phyloP scores from a whole-genome alignment of 2,329 filamentous ascomycete genomes.

The Penicillium sp. region DNA sequence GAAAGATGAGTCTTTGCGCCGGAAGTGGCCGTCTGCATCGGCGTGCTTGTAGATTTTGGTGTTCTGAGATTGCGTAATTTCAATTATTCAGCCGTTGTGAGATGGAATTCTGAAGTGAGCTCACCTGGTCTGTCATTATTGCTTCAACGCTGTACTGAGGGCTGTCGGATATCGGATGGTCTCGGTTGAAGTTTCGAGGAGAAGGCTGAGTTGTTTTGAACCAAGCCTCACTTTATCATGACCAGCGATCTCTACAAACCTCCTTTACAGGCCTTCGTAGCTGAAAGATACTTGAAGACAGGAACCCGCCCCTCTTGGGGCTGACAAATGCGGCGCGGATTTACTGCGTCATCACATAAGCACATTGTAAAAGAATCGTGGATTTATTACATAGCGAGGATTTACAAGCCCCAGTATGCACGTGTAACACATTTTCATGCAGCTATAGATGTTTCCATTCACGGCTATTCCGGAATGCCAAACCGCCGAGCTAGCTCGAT shows the following conservation, averaged over 20 bases:
- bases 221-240: too few relatives aligned
- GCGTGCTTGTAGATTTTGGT: conserved; percentile 34
- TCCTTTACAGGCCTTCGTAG: too few relatives aligned
- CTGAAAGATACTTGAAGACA: neutral
- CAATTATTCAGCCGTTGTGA: too few relatives aligned
- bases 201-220: too few relatives aligned
- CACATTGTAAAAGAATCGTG: neutral
- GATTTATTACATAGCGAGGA: neutral
- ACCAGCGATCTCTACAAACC: too few relatives aligned
- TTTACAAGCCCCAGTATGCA: neutral
- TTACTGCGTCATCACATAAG: conserved; percentile 8
- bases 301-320: neutral
- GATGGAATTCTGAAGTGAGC: neutral
- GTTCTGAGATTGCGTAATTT: conserved; percentile 6
- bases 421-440: neutral
- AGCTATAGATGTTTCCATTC: neutral
- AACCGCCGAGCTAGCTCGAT: conserved; percentile 55
- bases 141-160: neutral
- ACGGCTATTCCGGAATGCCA: conserved; percentile 30
- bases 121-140: conserved; percentile 18
- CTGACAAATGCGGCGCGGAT: conserved; percentile 11
- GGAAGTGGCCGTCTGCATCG: conserved; percentile 55
- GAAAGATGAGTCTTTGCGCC: conserved; percentile 57
- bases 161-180: neutral
- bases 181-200: too few relatives aligned